phyloP scores from a whole-genome alignment of 306 rosid species.

The Cucurbita pepo region DNA sequence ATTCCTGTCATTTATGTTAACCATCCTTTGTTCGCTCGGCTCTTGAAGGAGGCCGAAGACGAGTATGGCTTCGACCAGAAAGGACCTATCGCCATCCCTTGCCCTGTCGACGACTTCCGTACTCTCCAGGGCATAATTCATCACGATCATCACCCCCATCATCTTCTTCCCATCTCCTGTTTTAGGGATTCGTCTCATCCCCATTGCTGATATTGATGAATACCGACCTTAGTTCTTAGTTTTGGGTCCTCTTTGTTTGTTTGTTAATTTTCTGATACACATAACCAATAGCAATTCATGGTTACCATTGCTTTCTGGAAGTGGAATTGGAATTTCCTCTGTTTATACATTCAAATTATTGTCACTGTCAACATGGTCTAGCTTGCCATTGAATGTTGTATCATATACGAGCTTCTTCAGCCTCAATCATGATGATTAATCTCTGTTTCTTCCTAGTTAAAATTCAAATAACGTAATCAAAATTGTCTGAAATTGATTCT shows the following conservation, averaged over 20 bases:
- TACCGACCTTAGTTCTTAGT: not conserved
- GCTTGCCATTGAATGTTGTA: not conserved
- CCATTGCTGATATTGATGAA: not conserved
- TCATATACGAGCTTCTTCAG: not conserved
- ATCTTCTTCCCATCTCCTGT: slow-evolving; percentile 24
- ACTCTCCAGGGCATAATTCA: slow-evolving; percentile 48
- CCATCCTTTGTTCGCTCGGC: slow-evolving; percentile 64
- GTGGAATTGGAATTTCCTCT: not conserved
- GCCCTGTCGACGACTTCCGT: slow-evolving; percentile 66
- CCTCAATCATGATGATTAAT: not conserved
- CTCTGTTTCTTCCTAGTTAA: not conserved
- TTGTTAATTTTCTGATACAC: not conserved
- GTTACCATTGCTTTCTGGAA: not conserved
- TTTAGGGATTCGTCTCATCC: slow-evolving; percentile 38
- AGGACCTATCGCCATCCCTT: slow-evolving; percentile 81
- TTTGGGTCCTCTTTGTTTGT: not conserved
- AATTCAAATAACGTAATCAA: not conserved
- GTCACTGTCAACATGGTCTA: not conserved
- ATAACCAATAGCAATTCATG: not conserved
- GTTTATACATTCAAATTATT: not conserved
- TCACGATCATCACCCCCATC: slow-evolving; percentile 6
- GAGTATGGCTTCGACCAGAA: slow-evolving; percentile 75
- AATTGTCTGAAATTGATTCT: not conserved
- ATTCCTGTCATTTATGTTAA: slow-evolving; percentile 74
- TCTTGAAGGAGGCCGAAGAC: slow-evolving; percentile 69